Conservation (phyloP, 2,329 filamentous ascomycete species). For the Davidsoniella neocaledoniae region DNA sequence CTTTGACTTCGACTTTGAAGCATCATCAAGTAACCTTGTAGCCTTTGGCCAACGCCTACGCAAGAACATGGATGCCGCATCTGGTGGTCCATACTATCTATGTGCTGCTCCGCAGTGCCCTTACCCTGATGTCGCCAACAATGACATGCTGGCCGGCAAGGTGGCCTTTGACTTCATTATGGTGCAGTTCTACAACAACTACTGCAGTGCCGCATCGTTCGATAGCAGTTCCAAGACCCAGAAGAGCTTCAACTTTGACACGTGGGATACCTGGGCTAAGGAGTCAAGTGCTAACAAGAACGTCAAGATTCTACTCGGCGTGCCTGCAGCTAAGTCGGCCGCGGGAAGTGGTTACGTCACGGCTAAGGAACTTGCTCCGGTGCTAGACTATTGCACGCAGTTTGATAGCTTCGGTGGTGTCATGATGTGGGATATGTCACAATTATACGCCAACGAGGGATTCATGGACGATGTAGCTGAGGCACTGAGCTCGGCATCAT, state of each 20-base stretch:
- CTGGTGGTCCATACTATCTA: slow-evolving; percentile 20
- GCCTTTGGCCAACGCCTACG: slow-evolving; percentile 24
- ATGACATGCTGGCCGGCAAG: slow-evolving; percentile 24
- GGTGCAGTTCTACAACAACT: slow-evolving; percentile 37
- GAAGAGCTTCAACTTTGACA: slow-evolving; percentile 26
- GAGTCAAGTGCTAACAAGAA: slow-evolving; percentile 34
- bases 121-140: slow-evolving; percentile 19
- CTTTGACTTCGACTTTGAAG: slow-evolving; percentile 28
- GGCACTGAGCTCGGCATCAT: slow-evolving; percentile 17
- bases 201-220: slow-evolving; percentile 39
- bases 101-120: slow-evolving; percentile 30
- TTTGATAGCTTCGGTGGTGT: slow-evolving; percentile 27
- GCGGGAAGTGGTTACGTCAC: slow-evolving; percentile 26
- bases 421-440: slow-evolving; percentile 29
- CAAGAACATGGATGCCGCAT: slow-evolving; percentile 31
- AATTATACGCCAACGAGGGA: slow-evolving; percentile 33
- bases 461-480: slow-evolving; percentile 31
- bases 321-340: slow-evolving; percentile 20
- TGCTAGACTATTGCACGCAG: slow-evolving; percentile 24
- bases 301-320: slow-evolving; percentile 30
- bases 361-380: slow-evolving; percentile 19
- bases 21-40: slow-evolving; percentile 15
- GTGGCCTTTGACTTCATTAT: slow-evolving; percentile 27
- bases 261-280: slow-evolving; percentile 45
- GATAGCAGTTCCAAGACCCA: slow-evolving; percentile 18